phyloP scores from a whole-genome alignment of 495 filamentous ascomycete species.

The Ascobolus immersus region DNA sequence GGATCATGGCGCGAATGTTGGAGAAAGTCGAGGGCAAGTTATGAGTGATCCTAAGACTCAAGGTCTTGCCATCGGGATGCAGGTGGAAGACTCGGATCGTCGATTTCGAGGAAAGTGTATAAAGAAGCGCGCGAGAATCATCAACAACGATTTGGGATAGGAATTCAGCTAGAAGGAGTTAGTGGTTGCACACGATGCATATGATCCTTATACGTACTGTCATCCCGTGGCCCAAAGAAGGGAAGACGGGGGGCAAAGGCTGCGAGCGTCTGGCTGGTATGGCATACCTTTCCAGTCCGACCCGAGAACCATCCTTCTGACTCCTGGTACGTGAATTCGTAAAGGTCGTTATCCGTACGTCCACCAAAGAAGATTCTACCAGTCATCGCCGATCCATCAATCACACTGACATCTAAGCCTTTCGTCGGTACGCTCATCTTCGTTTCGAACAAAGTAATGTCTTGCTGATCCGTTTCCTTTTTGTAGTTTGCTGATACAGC shows the following conservation, averaged over 20 bases:
- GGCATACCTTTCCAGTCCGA: slow-evolving; percentile 57
- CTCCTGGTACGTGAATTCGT: slow-evolving; percentile 70
- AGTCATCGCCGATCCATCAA: slow-evolving; percentile 45
- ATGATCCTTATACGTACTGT: slow-evolving; percentile 7
- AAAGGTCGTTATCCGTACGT: slow-evolving; percentile 54
- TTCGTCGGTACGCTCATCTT: slow-evolving; percentile 49
- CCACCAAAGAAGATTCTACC: slow-evolving; percentile 85
- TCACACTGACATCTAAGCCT: slow-evolving; percentile 43
- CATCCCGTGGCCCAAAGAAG: slow-evolving; percentile 10
- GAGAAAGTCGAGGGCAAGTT: slow-evolving; percentile 27
- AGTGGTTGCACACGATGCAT: slow-evolving; percentile 1
- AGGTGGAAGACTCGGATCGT: slow-evolving; percentile 73
- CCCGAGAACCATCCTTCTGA: slow-evolving; percentile 88
- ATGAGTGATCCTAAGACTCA: slow-evolving; percentile 32
- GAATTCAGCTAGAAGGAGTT: slow-evolving; percentile 23
- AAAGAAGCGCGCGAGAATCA: slow-evolving; percentile 64
- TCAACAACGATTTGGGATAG: slow-evolving; percentile 60
- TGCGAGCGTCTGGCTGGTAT: slow-evolving; percentile 49
- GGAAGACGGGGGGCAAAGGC: slow-evolving; percentile 33
- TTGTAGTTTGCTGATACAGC: slow-evolving; percentile 37
- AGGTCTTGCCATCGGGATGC: slow-evolving; percentile 25
- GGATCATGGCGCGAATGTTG: slow-evolving; percentile 58
- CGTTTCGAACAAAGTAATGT: slow-evolving; percentile 57
- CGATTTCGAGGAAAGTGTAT: slow-evolving; percentile 64
- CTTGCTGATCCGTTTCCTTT: slow-evolving; percentile 33